Conservation (phyloP, 176 grass and related monocot species). For the Zizania latifolia region DNA sequence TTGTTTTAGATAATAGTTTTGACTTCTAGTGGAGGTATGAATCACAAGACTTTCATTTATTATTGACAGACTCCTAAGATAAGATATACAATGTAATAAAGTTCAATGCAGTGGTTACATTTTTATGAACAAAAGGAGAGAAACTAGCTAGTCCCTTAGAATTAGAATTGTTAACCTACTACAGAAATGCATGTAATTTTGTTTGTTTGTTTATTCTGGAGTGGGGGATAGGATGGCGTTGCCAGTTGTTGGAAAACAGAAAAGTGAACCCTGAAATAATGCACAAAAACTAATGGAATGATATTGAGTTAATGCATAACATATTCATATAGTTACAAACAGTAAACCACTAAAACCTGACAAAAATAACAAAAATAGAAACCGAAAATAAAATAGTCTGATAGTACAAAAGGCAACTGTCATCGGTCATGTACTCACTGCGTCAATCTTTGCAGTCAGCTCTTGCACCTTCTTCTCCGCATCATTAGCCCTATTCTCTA, state of each 20-base stretch:
- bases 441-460: constrained; percentile 50
- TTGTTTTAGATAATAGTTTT: not conserved
- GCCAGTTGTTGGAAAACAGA: not conserved
- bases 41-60: not conserved
- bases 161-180: not conserved
- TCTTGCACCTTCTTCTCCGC: constrained; percentile 61
- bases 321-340: not conserved
- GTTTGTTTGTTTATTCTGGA: not conserved
- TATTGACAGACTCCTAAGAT: not conserved
- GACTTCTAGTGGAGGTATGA: not conserved
- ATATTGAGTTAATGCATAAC: not conserved
- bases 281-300: not conserved
- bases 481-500: constrained; percentile 43
- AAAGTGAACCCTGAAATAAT: not conserved
- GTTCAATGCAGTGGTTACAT: not conserved
- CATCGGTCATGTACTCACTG: constrained; percentile 41
- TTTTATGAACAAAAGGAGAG: not conserved
- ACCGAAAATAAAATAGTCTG: not conserved
- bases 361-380: not conserved
- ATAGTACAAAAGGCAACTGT: not conserved
- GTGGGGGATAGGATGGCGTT: not conserved
- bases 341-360: not conserved
- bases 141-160: not conserved
- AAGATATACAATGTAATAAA: not conserved
- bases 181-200: too few species aligned